A percentile compares a stretch with the other conserved stretches of the same genome.
Evolutionary conservation across 2,329 filamentous ascomycete species (phyloP).

Genomic region (Onygenales sp.): DNA sequence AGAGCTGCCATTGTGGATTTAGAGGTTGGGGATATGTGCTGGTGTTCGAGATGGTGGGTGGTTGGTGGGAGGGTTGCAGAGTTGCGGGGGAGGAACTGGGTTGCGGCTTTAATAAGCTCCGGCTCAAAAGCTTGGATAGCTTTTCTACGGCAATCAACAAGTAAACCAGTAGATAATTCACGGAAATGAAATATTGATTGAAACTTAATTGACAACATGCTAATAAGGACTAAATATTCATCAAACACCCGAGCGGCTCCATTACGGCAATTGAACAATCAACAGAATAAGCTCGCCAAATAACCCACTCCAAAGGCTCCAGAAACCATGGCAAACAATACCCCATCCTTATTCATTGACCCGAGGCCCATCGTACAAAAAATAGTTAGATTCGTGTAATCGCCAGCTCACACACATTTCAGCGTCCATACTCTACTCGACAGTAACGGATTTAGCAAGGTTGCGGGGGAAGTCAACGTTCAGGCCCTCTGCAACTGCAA

Average conservation of each 20-base stretch:
- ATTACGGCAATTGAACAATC: neutral
- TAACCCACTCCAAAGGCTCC: slow-evolving; percentile 1
- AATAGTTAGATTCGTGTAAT: neutral
- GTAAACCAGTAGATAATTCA: neutral
- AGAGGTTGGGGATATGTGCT: too few relatives aligned
- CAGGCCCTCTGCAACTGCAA: slow-evolving; percentile 87
- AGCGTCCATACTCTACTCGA: slow-evolving; percentile 58
- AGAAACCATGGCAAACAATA: neutral
- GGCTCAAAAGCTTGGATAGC: neutral
- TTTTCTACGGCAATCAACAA: too few relatives aligned
- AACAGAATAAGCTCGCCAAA: neutral
- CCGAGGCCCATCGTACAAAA: neutral
- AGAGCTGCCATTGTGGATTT: slow-evolving; percentile 40
- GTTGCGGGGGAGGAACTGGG: neutral
- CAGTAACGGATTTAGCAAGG: slow-evolving; percentile 96
- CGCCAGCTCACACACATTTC: neutral
- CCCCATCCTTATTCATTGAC: neutral
- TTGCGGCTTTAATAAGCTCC: neutral
- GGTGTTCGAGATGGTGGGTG: neutral
- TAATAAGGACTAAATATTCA: too few relatives aligned
- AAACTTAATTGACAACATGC: neutral
- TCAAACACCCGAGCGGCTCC: too few relatives aligned
- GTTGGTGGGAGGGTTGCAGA: neutral
- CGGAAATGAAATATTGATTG: neutral
- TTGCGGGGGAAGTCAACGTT: slow-evolving; percentile 99